Conservation (phyloP, 176 grass and related monocot genomes). For the Lolium rigidum region DNA sequence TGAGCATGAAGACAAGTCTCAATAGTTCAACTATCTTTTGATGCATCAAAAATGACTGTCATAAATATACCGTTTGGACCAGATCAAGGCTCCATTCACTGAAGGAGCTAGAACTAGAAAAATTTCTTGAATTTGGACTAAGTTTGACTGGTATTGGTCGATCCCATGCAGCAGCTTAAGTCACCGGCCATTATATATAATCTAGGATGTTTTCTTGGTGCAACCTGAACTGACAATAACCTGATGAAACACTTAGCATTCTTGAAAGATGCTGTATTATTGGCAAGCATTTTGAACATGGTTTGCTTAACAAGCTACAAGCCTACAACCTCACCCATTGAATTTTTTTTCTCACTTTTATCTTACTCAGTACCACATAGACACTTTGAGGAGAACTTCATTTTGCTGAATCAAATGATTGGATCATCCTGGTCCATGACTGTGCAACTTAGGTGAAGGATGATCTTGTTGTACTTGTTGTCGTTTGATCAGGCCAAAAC, state of each 20-base stretch:
- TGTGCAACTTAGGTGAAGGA: constrained; percentile 33
- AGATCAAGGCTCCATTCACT: background rate
- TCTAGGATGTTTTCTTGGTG: background rate
- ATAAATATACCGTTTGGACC: background rate
- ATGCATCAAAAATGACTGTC: constrained; percentile 26
- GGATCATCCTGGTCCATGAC: constrained; percentile 8
- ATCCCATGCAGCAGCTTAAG: constrained; percentile 4
- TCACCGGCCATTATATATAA: background rate
- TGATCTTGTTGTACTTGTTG: background rate
- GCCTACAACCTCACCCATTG: background rate
- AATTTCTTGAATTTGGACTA: background rate
- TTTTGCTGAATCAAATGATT: background rate
- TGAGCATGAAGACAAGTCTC: constrained; percentile 12
- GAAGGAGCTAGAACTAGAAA: background rate
- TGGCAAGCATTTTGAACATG: constrained; percentile 4
- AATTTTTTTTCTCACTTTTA: background rate
- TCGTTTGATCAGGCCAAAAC: background rate
- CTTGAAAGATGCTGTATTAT: background rate
- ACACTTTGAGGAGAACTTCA: background rate
- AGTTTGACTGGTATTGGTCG: background rate
- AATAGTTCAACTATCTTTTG: background rate
- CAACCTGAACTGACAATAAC: constrained; percentile 6
- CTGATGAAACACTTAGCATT: constrained; percentile 19
- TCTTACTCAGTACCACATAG: background rate
- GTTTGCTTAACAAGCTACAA: constrained; percentile 8